A percentile compares a stretch with the other conserved stretches of the same genome.
These are phyloP conservation scores for Polychytrium aggregatum DNA, from an alignment of 192 early-diverging fungal genomes.

Conservation along the genomic window DNA sequence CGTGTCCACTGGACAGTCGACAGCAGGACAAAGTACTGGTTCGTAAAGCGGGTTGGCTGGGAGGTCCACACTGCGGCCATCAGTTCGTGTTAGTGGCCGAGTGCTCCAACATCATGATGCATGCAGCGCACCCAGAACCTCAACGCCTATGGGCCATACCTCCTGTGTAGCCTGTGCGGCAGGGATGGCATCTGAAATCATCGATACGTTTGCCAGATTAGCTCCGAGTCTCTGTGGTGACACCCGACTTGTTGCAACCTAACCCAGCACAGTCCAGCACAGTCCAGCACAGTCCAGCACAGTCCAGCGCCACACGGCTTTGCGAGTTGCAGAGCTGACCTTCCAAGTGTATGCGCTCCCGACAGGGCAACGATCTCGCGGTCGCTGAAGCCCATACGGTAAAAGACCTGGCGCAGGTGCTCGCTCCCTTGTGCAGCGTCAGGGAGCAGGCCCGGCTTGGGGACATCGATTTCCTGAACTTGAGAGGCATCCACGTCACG, in stretches of 20 bases:
- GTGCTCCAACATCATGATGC: too few species aligned
- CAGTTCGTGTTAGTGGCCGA: too few species aligned
- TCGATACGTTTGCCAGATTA: too few species aligned
- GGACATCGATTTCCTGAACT: slow-evolving; percentile 23
- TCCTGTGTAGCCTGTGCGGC: too few species aligned
- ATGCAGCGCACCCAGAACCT: too few species aligned
- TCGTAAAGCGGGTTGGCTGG: slow-evolving; percentile 79
- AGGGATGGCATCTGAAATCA: too few species aligned
- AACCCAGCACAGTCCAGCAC: too few species aligned
- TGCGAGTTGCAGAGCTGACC: slow-evolving; percentile 58
- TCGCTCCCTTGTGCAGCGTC: slow-evolving; percentile 46
- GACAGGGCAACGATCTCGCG: slow-evolving; percentile 57
- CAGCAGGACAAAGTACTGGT: slow-evolving; percentile 70
- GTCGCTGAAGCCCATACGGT: slow-evolving; percentile 46
- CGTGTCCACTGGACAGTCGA: slow-evolving; percentile 23
- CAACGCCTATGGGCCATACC: too few species aligned
- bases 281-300: too few species aligned
- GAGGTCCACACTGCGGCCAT: slow-evolving; percentile 76
- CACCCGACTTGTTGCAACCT: too few species aligned
- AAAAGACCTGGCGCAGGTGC: slow-evolving; percentile 52
- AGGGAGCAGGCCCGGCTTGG: slow-evolving; percentile 59
- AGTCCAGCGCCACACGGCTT: slow-evolving; percentile 57
- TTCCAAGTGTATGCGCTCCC: slow-evolving; percentile 54
- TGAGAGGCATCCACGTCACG: too few species aligned
- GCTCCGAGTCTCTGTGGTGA: too few species aligned